A percentile compares a stretch with the other conserved stretches of the same genome.
Conservation (phyloP, 1,139 yeast species). For the Debaryomyces sp. region DNA sequence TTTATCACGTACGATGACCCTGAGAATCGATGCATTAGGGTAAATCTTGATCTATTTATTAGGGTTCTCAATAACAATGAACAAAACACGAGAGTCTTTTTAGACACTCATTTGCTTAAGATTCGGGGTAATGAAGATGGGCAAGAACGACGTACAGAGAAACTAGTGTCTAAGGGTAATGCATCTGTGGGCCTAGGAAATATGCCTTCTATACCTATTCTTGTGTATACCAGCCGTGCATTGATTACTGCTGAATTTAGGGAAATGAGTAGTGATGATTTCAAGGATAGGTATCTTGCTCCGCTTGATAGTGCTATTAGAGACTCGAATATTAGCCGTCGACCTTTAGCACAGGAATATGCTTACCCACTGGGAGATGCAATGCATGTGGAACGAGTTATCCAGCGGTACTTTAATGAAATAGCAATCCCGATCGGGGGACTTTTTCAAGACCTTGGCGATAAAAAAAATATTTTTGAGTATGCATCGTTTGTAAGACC, state of each 20-base stretch:
- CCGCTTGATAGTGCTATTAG: too few relatives aligned
- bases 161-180: conserved; percentile 5
- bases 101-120: neutral
- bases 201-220: too few relatives aligned
- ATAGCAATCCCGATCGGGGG: neutral
- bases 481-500: conserved; percentile 1
- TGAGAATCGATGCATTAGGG: neutral
- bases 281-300: too few relatives aligned
- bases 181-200: conserved; percentile 3
- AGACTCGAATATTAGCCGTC: too few relatives aligned
- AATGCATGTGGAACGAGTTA: conserved; percentile 1
- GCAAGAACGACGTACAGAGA: neutral
- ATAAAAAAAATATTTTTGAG: conserved; percentile 1
- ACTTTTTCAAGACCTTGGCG: conserved; percentile 3
- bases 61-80: neutral
- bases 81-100: conserved; percentile 4
- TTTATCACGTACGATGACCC: neutral
- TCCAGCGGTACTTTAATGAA: conserved; percentile 5
- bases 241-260: too few relatives aligned
- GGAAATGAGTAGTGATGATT: neutral
- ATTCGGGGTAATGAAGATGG: neutral
- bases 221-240: too few relatives aligned
- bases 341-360: too few relatives aligned
- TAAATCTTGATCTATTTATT: neutral
- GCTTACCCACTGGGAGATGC: conserved; percentile 5